phyloP scores from a whole-genome alignment of 371 early-diverging fungal species.

The Umbelopsis sp. region DNA sequence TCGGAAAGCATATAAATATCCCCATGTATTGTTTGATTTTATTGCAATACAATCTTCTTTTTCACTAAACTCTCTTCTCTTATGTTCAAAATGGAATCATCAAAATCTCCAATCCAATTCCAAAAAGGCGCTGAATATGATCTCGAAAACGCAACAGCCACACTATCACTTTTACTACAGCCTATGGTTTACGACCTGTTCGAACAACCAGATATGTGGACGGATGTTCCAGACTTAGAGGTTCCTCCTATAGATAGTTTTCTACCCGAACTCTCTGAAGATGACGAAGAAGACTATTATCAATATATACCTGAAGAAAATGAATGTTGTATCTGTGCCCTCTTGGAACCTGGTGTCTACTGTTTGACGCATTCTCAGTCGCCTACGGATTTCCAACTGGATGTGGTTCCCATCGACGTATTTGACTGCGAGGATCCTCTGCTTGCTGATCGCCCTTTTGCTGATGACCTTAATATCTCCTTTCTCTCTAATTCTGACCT shows the following conservation, averaged over 20 bases:
- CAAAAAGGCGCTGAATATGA: background rate
- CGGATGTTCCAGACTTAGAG: conserved; percentile 1
- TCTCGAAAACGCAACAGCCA: background rate
- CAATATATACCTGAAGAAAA: background rate
- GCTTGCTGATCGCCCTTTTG: conserved; percentile 9
- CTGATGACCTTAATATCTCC: conserved; percentile 10
- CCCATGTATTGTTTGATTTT: no score
- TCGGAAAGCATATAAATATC: background rate
- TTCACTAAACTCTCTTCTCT: background rate
- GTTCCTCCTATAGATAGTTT: conserved; percentile 4
- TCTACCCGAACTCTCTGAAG: conserved; percentile 7
- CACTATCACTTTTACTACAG: background rate
- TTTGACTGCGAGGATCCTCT: conserved; percentile 1
- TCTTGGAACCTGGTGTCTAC: background rate
- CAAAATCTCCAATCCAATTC: background rate
- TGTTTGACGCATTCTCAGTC: conserved; percentile 1
- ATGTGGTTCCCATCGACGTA: conserved; percentile 4
- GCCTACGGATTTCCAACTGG: background rate
- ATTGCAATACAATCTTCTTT: background rate
- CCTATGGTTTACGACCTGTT: background rate
- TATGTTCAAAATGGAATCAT: background rate
- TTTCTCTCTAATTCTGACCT: conserved; percentile 3
- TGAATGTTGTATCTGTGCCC: background rate
- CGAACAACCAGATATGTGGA: background rate
- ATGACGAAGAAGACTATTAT: conserved; percentile 7